Evolutionary conservation across 805 yeast species (phyloP), one percentile per base, ranked within the genome.

Genomic region (Myxozyma monticola): DNA sequence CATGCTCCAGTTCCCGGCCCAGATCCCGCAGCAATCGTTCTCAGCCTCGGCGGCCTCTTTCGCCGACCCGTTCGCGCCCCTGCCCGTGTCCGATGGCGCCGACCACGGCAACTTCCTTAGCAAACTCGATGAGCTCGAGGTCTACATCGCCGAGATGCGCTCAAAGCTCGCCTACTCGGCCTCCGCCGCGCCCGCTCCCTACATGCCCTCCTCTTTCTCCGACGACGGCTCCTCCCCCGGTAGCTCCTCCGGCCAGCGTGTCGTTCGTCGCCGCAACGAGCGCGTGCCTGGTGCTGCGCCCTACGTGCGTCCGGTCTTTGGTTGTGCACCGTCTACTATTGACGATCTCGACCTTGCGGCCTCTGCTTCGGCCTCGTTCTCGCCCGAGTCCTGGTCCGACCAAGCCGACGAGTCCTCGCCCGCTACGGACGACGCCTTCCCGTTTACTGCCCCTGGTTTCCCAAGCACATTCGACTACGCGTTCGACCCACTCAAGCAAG

Each of bases 131-230:
- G 57, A 54, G 44, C 47, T 54, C 14, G 58, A 54, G 48, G 34
- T 35, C 24, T 54, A 54, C 34, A 54, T 54, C 31, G 51, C 58
- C 17, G 52, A 54, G 39, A 54, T 54, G 58, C 56, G 58, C 28
- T 30, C 21, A 36, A 38, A 48, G 26, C 44, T 54, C 25, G 37
- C 45, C 8, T 21, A 40, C 31, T 22, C 48, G n/a, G 43, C 34
- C 6, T 4, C 37, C 8, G 37, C n/a, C 30, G 18, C 33, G 3
- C 17, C 43, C 39, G 25, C 34, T 21, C 17, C 44, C n/a, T 30
- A 30, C 24, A 3, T 37, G 20, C 18, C 36, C 14, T 35, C 42
- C 18, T 7, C 29, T 29, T 5, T 6, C 17, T 22, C 31, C 20
- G 34, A 24, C 22, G 30, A 9, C 29, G 20, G 35, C 10, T 4